Percentiles rank a stretch among this genome's conserved stretches.
Conservation (phyloP, 768 basidiomycete species). For the Cystofilobasidium capitatum region DNA sequence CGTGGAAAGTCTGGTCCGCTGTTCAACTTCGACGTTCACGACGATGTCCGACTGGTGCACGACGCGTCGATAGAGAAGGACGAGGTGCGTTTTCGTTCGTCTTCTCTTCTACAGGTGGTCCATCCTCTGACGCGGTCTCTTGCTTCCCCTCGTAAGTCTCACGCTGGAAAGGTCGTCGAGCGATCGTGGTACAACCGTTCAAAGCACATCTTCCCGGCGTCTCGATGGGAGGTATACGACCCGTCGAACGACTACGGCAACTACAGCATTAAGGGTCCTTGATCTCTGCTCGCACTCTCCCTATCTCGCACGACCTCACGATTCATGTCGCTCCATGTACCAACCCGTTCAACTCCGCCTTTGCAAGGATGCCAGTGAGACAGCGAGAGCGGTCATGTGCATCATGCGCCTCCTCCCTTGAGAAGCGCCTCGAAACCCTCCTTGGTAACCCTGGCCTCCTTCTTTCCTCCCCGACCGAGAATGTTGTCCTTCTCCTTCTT, state of each 20-base stretch:
- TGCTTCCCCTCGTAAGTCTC: constrained; percentile 40
- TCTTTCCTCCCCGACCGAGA: constrained; percentile 37
- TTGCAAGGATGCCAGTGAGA: no score
- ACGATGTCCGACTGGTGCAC: constrained; percentile 85
- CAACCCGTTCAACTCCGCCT: background rate
- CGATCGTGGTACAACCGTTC: constrained; percentile 84
- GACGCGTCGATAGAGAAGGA: constrained; percentile 97
- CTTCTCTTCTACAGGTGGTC: background rate
- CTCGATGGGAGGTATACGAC: constrained; percentile 56
- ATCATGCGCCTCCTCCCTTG: constrained; percentile 31
- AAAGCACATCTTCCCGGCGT: constrained; percentile 96
- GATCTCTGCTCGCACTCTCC: background rate
- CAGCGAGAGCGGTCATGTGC: background rate
- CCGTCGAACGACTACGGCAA: constrained; percentile 56
- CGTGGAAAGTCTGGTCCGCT: constrained; percentile 95
- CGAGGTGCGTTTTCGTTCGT: constrained; percentile 49
- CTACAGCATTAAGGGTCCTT: constrained; percentile 22
- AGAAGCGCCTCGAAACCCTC: constrained; percentile 41
- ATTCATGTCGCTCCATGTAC: constrained; percentile 1
- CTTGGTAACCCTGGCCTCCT: constrained; percentile 35
- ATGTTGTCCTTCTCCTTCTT: constrained; percentile 41
- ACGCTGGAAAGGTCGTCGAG: constrained; percentile 97
- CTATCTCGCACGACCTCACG: background rate
- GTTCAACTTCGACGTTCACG: constrained; percentile 98
- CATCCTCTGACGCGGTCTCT: background rate